Percentiles rank a stretch among this genome's conserved stretches.
Evolutionary conservation across 305 asterid genomes (phyloP).

Genomic region (Striga hermonthica): DNA sequence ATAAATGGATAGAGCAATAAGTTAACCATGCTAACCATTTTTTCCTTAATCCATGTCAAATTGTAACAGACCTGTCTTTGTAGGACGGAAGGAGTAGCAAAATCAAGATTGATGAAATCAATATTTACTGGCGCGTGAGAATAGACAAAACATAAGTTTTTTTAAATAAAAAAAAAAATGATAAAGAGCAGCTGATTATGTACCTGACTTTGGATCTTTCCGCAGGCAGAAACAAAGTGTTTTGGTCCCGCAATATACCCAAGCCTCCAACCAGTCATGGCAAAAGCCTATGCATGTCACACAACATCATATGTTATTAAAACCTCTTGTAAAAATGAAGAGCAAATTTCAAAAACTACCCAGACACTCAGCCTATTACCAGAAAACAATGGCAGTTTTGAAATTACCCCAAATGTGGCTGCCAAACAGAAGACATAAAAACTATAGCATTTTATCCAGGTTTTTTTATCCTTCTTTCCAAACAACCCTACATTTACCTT

Average conservation of each 20-base stretch:
- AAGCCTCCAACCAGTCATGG: constrained; percentile 99
- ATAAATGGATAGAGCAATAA: no score
- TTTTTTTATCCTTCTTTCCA: not conserved
- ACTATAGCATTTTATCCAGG: not conserved
- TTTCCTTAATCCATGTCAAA: no score
- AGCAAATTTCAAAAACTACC: not conserved
- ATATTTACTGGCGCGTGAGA: no score
- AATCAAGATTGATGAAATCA: no score
- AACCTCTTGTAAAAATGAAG: not conserved
- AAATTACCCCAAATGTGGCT: not conserved
- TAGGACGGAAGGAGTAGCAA: no score
- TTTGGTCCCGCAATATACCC: constrained; percentile 88
- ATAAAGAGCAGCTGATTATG: not conserved
- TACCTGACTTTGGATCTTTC: constrained; percentile 96
- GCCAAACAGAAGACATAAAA: constrained; percentile 22
- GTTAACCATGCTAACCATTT: no score
- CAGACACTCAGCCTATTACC: not conserved
- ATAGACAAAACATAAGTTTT: no score
- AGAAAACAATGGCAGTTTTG: not conserved
- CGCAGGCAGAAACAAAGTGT: constrained; percentile 86
- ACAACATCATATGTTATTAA: constrained; percentile 2
- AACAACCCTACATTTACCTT: constrained; percentile 47
- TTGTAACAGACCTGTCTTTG: no score
- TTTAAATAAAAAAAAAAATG: no score
- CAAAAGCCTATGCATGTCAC: constrained; percentile 62